Percentiles rank a stretch among this genome's conserved stretches.
Evolutionary conservation across 2,329 filamentous ascomycete genomes (phyloP).

Genomic region (Colletotrichum camelliae): DNA sequence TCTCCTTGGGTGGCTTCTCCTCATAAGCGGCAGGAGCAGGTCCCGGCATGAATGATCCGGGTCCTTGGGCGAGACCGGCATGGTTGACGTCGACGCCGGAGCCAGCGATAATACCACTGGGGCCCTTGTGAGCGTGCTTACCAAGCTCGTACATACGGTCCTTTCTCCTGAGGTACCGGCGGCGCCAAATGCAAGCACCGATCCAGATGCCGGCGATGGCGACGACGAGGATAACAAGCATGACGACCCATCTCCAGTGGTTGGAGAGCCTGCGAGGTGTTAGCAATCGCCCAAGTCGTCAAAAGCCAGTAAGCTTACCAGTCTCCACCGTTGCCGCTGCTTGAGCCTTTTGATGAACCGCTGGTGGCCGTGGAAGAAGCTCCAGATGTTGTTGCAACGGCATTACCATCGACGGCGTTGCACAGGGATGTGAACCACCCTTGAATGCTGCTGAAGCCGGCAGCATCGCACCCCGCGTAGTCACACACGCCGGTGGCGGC

Average conservation of each 20-base stretch:
- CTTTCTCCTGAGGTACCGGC: slow-evolving; percentile 74
- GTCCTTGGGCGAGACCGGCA: slow-evolving; percentile 27
- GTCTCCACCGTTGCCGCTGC: slow-evolving; percentile 39
- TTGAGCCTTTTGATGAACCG: slow-evolving; percentile 26
- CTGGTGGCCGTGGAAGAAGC: slow-evolving; percentile 30
- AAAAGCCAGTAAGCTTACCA: slow-evolving; percentile 46
- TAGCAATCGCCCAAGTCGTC: neutral
- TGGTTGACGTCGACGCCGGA: slow-evolving; percentile 28
- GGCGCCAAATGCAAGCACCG: slow-evolving; percentile 73
- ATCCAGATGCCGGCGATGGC: slow-evolving; percentile 72
- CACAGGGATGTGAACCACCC: slow-evolving; percentile 77
- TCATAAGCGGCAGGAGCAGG: slow-evolving; percentile 31
- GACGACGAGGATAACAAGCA: slow-evolving; percentile 77
- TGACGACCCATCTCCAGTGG: slow-evolving; percentile 83
- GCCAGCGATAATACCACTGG: slow-evolving; percentile 38
- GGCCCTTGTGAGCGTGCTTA: slow-evolving; percentile 39
- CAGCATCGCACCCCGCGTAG: slow-evolving; percentile 53
- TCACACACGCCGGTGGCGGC: slow-evolving; percentile 68
- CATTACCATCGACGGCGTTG: slow-evolving; percentile 44
- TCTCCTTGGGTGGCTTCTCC: slow-evolving; percentile 44
- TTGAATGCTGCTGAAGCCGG: slow-evolving; percentile 61
- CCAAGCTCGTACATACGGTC: slow-evolving; percentile 60
- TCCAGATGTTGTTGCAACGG: slow-evolving; percentile 31
- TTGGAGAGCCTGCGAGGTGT: slow-evolving; percentile 61
- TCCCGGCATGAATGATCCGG: slow-evolving; percentile 38